Percentiles rank a stretch among this genome's conserved stretches.
Evolutionary conservation across 2,329 filamentous ascomycete species (phyloP).

Genomic region (Cucurbitaria berberidis): DNA sequence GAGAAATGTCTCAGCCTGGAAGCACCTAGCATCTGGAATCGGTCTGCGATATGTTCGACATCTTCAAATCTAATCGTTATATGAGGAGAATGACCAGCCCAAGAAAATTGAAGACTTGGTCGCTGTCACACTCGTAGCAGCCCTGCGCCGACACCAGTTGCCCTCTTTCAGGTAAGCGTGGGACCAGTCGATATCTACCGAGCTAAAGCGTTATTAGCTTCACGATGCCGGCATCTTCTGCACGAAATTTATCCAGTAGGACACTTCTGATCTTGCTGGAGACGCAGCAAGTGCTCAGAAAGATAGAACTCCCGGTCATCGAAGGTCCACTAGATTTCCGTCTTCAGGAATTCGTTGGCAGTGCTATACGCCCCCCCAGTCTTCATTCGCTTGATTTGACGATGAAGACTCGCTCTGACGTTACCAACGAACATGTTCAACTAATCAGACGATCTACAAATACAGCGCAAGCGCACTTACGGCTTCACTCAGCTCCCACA

Average conservation of each 20-base stretch:
- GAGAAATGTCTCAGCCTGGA: neutral
- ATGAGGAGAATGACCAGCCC: neutral
- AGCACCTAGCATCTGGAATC: neutral
- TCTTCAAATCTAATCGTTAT: neutral
- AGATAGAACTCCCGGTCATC: no score
- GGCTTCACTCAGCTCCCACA: no score
- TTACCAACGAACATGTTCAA: no score
- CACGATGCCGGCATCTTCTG: neutral
- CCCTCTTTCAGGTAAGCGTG: slow-evolving; percentile 1
- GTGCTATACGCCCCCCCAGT: no score
- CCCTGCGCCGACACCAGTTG: neutral
- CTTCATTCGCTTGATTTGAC: no score
- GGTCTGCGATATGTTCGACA: slow-evolving; percentile 1
- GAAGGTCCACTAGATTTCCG: no score
- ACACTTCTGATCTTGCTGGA: neutral
- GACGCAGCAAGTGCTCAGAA: neutral
- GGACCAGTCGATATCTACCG: neutral
- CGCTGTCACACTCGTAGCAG: neutral
- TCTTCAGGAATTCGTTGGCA: no score
- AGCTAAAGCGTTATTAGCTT: neutral
- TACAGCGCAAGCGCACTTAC: no score
- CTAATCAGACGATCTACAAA: no score
- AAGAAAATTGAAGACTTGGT: neutral
- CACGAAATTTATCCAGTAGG: neutral
- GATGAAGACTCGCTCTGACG: no score